Conservation (phyloP, 148 eudicot genomes). For the Selenicereus undatus region DNA sequence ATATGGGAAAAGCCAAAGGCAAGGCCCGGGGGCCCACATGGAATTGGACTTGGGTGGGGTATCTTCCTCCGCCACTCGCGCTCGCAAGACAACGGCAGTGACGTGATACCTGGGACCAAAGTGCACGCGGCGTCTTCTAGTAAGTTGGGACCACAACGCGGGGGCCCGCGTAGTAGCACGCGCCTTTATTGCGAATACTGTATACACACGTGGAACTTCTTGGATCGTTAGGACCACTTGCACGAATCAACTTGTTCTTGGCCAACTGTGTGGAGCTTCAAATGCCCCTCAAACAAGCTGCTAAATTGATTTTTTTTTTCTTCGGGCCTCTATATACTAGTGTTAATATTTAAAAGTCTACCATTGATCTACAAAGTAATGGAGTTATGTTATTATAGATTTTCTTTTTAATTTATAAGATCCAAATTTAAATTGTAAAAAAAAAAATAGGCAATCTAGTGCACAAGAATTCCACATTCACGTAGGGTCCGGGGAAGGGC, state of each 20-base stretch:
- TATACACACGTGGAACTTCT: slow-evolving; percentile 10
- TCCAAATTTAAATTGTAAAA: too few relatives aligned
- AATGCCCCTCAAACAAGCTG: too few relatives aligned
- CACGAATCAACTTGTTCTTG: not conserved
- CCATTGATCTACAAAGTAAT: too few relatives aligned
- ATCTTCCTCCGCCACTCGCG: slow-evolving; percentile 20
- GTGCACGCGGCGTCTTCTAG: slow-evolving; percentile 14
- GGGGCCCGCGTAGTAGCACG: slow-evolving; percentile 15
- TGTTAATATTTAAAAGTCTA: too few relatives aligned
- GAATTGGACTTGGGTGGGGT: not conserved
- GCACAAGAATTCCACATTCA: too few relatives aligned
- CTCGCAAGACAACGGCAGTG: slow-evolving; percentile 13
- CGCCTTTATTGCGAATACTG: slow-evolving; percentile 16
- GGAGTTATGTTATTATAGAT: too few relatives aligned
- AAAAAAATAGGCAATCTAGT: too few relatives aligned
- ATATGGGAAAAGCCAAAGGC: not conserved
- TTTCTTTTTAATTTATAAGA: too few relatives aligned
- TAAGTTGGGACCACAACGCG: not conserved
- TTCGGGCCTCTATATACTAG: not conserved
- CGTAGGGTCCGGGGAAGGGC: too few relatives aligned
- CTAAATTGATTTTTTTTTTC: too few relatives aligned
- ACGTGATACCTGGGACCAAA: slow-evolving; percentile 20
- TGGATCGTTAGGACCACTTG: slow-evolving; percentile 22
- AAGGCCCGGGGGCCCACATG: not conserved
- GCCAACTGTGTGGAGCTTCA: slow-evolving; percentile 2